phyloP scores from a whole-genome alignment of 2,329 filamentous ascomycete genomes.

The Sphaerulina musiva region DNA sequence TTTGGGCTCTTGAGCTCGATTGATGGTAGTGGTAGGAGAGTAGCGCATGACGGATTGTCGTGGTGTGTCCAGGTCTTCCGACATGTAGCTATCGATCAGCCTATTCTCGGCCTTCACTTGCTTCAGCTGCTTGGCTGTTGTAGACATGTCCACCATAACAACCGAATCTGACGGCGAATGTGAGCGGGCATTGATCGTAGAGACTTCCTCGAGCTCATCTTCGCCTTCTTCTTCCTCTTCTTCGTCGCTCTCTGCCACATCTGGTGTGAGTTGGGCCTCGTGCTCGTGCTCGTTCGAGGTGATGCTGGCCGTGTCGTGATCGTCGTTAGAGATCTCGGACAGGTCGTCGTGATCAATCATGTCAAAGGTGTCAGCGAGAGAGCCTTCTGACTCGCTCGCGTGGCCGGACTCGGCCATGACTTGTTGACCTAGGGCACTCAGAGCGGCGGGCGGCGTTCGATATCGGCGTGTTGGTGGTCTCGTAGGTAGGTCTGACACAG shows the following conservation, averaged over 20 bases:
- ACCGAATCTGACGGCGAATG: background rate
- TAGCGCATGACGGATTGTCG: slow-evolving; percentile 26
- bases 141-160: slow-evolving; percentile 2
- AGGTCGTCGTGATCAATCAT: slow-evolving; percentile 29
- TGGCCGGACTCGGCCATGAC: slow-evolving; percentile 21
- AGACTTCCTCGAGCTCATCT: slow-evolving; percentile 15
- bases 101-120: slow-evolving; percentile 23
- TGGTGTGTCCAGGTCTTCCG: slow-evolving; percentile 31
- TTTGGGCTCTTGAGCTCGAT: background rate
- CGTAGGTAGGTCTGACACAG: slow-evolving; percentile 23
- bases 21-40: background rate
- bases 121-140: slow-evolving; percentile 14
- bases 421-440: slow-evolving; percentile 25
- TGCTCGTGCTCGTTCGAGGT: slow-evolving; percentile 22
- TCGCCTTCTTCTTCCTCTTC: slow-evolving; percentile 4
- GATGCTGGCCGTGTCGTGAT: slow-evolving; percentile 31
- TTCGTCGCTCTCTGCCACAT: slow-evolving; percentile 14
- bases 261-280: slow-evolving; percentile 16
- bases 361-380: slow-evolving; percentile 29
- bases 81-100: slow-evolving; percentile 26
- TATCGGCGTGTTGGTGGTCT: slow-evolving; percentile 7
- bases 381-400: slow-evolving; percentile 16
- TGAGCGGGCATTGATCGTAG: slow-evolving; percentile 2
- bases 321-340: slow-evolving; percentile 30
- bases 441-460: slow-evolving; percentile 28